Base-by-base conservation (phyloP, 495 filamentous ascomycete species). In the Neurospora pannonica region DNA sequence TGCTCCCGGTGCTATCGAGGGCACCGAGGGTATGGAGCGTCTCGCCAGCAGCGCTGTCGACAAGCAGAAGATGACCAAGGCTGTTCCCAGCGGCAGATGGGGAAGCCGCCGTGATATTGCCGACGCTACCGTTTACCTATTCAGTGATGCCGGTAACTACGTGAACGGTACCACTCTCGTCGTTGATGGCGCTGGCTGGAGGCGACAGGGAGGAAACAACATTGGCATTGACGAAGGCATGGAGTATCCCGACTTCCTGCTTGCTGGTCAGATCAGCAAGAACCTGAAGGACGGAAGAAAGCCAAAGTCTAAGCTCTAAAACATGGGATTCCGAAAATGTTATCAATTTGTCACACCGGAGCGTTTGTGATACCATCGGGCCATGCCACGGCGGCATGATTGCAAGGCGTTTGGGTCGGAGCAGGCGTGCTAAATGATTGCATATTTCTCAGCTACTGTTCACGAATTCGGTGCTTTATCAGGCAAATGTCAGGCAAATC, bases 91-190 rank as follows among this genome's bases (percentile, higher is more conserved):
- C 0, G 93, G 94, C 15, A 85, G 94, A 70, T 87, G 88, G 75
- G 96, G 95, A n/a, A 89, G 87, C 1, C 88, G 97, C 10, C 90
- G 90, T 73, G 95, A 99, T 77, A 95, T 99, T 78, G 92, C 95
- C 0, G 94, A 99, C 84, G 93, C 95, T 19, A 97, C 95, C 0
- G 90, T 98, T 0, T 98, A 89, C 76, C 81, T 97, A 31, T 94
- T 97, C 76, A 90, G 90, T 34, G 92, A 95, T 70, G 90, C 92
- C 0, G 95, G 92, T 4, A 94, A 90, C 77, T 98, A 92, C 79
- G 88, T 97, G 9, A 97, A 90, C 75, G 94, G 93, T 3, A 89
- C 91, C 46, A 87, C 87, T 6, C 81, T 97, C 11, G 92, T 97
- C 69, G 93, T 95, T 24, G 93, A 95, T 78, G 93, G 93, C 42